Conservation (phyloP, 2,329 filamentous ascomycete species). For the Penicillium sp. region DNA sequence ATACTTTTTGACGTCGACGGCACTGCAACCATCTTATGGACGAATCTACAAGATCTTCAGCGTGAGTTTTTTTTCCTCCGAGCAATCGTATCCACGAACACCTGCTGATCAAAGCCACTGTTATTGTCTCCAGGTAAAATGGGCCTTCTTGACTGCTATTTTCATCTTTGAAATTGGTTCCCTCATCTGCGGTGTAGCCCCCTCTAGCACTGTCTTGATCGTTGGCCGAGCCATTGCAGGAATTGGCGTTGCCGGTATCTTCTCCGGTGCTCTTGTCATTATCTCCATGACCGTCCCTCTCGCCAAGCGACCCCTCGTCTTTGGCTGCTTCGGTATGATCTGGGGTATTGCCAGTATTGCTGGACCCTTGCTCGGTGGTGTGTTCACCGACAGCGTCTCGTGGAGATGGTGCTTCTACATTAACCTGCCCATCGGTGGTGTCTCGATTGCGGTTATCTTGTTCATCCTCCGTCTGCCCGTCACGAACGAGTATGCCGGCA, state of each 20-base stretch:
- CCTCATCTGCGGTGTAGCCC: constrained; percentile 38
- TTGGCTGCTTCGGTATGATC: constrained; percentile 55
- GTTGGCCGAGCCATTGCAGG: constrained; percentile 41
- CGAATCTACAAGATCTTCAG: constrained; percentile 42
- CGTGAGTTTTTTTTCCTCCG: constrained; percentile 10
- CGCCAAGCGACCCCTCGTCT: constrained; percentile 50
- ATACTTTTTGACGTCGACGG: constrained; percentile 18
- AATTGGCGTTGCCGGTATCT: constrained; percentile 39
- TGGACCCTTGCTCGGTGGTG: constrained; percentile 46
- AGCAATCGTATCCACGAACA: not conserved
- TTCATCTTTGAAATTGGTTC: constrained; percentile 30
- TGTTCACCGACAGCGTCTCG: constrained; percentile 44
- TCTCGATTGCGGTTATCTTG: constrained; percentile 49
- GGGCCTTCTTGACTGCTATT: constrained; percentile 36
- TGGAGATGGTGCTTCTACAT: constrained; percentile 48
- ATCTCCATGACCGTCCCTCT: constrained; percentile 51
- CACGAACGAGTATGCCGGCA: constrained; percentile 8
- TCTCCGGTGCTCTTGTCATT: constrained; percentile 32
- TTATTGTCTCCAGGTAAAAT: constrained; percentile 28
- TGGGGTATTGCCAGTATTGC: constrained; percentile 56
- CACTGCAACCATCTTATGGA: constrained; percentile 35
- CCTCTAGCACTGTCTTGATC: constrained; percentile 36
- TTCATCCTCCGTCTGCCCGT: constrained; percentile 50
- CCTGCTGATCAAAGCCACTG: not conserved
- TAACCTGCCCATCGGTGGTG: constrained; percentile 46